phyloP scores from a whole-genome alignment of 495 filamentous ascomycete genomes.

The Penicilliopsis zonata region DNA sequence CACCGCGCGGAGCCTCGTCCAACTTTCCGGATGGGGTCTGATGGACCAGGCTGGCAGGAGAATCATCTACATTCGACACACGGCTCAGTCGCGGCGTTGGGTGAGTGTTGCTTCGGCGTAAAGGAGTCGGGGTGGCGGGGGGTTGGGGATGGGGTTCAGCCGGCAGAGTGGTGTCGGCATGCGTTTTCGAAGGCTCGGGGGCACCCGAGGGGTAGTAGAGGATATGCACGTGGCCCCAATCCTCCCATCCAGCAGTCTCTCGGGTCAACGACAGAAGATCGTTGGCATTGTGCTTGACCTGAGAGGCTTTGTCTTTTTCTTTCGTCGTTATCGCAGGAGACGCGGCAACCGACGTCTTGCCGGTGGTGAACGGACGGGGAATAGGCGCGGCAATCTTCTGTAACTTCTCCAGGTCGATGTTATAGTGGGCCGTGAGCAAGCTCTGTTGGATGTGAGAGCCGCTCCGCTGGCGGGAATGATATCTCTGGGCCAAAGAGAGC shows the following conservation, averaged over 20 bases:
- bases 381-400: constrained; percentile 76
- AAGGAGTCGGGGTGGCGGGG: constrained; percentile 39
- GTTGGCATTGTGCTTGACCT: constrained; percentile 47
- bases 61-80: constrained; percentile 41
- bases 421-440: constrained; percentile 78
- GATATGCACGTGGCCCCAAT: constrained; percentile 54
- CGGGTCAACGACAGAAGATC: constrained; percentile 64
- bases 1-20: constrained; percentile 30
- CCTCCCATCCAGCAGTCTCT: constrained; percentile 43
- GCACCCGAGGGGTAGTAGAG: constrained; percentile 46
- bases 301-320: constrained; percentile 57
- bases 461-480: constrained; percentile 70
- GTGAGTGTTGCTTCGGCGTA: constrained; percentile 36
- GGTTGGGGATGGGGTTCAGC: constrained; percentile 14
- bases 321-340: constrained; percentile 44
- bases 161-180: constrained; percentile 14
- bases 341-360: constrained; percentile 23
- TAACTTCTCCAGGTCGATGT: constrained; percentile 83
- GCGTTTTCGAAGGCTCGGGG: constrained; percentile 17
- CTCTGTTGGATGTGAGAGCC: constrained; percentile 53
- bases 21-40: constrained; percentile 16
- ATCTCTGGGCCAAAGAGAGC: constrained; percentile 78
- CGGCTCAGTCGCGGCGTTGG: constrained; percentile 41
- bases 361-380: constrained; percentile 44
- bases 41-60: constrained; percentile 16